Percentiles rank a stretch among this genome's conserved stretches.
Evolutionary conservation across 1,284 basidiomycete species (phyloP).

Genomic region (Testicularia cyperi): DNA sequence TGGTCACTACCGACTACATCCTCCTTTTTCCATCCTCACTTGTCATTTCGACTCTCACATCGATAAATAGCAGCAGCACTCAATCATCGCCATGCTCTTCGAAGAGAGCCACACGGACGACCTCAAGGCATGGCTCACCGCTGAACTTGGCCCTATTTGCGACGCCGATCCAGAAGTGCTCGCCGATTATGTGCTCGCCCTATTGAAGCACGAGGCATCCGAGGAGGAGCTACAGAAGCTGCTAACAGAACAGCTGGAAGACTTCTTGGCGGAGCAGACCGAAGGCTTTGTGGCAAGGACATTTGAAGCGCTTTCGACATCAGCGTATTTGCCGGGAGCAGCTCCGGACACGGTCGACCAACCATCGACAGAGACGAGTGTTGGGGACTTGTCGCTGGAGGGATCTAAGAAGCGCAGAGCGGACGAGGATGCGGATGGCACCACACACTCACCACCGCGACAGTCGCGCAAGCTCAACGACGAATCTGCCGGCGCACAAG

Average conservation of each 20-base stretch:
- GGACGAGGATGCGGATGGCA: slow-evolving; percentile 24
- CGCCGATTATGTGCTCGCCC: slow-evolving; percentile 90
- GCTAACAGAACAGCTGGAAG: slow-evolving; percentile 75
- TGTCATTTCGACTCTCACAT: no score
- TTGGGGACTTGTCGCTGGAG: slow-evolving; percentile 4
- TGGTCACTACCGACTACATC: no score
- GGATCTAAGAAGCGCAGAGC: slow-evolving; percentile 36
- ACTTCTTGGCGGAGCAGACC: slow-evolving; percentile 87
- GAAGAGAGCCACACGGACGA: slow-evolving; percentile 43
- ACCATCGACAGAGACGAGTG: slow-evolving; percentile 8
- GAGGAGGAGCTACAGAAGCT: slow-evolving; percentile 81
- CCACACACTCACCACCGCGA: slow-evolving; percentile 25
- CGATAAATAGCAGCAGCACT: no score
- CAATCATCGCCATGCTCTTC: slow-evolving; percentile 35
- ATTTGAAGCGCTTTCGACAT: slow-evolving; percentile 68
- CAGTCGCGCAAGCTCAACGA: slow-evolving; percentile 27
- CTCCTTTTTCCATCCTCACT: no score
- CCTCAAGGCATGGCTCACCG: slow-evolving; percentile 51
- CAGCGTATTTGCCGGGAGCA: slow-evolving; percentile 34
- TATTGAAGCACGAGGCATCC: slow-evolving; percentile 83
- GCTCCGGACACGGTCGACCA: no score
- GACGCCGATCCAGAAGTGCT: slow-evolving; percentile 93
- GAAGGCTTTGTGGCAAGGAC: slow-evolving; percentile 77
- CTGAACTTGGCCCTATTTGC: slow-evolving; percentile 64
- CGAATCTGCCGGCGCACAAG: slow-evolving; percentile 7